Evolutionary conservation across 768 basidiomycete species (phyloP).

Genomic region (Tulasnella sp.): DNA sequence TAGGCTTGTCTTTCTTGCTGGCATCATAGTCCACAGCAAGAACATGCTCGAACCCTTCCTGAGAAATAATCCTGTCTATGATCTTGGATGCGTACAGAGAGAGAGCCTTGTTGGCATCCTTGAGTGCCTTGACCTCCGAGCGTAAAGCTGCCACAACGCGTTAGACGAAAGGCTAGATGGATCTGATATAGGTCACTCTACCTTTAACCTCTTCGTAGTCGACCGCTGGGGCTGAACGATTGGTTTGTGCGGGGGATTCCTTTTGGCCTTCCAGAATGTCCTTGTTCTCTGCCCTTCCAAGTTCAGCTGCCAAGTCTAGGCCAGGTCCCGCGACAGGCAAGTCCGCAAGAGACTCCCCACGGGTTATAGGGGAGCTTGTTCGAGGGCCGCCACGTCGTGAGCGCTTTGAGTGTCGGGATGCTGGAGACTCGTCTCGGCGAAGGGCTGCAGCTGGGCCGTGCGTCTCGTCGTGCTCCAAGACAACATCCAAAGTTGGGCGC

Average conservation of each 20-base stretch:
- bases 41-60: constrained; percentile 96
- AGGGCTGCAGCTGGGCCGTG: background rate
- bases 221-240: constrained; percentile 9
- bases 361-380: constrained; percentile 39
- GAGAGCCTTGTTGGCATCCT: constrained; percentile 93
- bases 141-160: constrained; percentile 54
- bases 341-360: constrained; percentile 80
- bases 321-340: constrained; percentile 85
- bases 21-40: constrained; percentile 86
- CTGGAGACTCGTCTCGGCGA: constrained; percentile 36
- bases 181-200: background rate
- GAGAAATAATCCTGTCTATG: constrained; percentile 92
- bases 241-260: constrained; percentile 33
- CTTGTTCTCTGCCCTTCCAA: constrained; percentile 88
- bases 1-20: constrained; percentile 39
- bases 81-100: constrained; percentile 97
- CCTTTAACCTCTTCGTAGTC: constrained; percentile 22
- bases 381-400: constrained; percentile 53
- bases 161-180: constrained; percentile 37
- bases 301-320: constrained; percentile 84
- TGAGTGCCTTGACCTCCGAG: constrained; percentile 84
- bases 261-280: constrained; percentile 57
- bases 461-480: constrained; percentile 27
- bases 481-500: constrained; percentile 27
- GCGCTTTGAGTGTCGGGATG: constrained; percentile 45